These are phyloP conservation scores for Lachnellula arida DNA, from an alignment of 2,329 filamentous ascomycete genomes.

Conservation along the genomic window DNA sequence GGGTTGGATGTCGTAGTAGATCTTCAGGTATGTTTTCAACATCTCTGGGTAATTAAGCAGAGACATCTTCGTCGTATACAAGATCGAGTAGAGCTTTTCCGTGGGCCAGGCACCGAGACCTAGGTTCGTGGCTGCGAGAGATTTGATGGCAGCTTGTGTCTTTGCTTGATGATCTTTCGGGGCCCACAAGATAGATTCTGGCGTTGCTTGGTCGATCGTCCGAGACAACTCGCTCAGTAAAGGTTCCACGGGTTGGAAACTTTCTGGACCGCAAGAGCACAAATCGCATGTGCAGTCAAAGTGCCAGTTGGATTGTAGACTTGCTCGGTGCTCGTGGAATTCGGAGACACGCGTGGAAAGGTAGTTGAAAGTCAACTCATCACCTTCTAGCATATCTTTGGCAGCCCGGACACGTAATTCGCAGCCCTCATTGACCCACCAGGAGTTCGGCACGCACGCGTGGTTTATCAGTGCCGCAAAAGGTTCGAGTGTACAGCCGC, in stretches of 20 bases:
- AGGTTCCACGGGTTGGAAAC: background rate
- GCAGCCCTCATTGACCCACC: conserved; percentile 32
- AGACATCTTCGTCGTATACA: background rate
- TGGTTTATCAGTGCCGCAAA: conserved; percentile 34
- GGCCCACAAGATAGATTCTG: too few relatives aligned
- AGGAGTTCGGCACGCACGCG: conserved; percentile 34
- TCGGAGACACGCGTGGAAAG: conserved; percentile 13
- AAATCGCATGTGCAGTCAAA: background rate
- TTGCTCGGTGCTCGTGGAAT: background rate
- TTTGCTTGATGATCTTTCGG: background rate
- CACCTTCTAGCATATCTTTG: conserved; percentile 29
- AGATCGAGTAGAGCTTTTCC: background rate
- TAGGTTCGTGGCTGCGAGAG: background rate
- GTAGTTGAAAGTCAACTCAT: conserved; percentile 36
- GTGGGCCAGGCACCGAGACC: background rate
- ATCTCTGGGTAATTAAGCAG: too few relatives aligned
- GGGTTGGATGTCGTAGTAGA: background rate
- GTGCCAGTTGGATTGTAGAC: background rate
- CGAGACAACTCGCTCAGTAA: background rate
- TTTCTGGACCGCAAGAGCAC: background rate
- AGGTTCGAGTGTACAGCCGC: conserved; percentile 30
- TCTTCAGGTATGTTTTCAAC: background rate
- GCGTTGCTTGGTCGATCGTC: too few relatives aligned
- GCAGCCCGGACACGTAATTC: conserved; percentile 32
- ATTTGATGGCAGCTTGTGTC: background rate